phyloP scores from a whole-genome alignment of 2,329 filamentous ascomycete genomes.

The Clonostachys rhizophaga region DNA sequence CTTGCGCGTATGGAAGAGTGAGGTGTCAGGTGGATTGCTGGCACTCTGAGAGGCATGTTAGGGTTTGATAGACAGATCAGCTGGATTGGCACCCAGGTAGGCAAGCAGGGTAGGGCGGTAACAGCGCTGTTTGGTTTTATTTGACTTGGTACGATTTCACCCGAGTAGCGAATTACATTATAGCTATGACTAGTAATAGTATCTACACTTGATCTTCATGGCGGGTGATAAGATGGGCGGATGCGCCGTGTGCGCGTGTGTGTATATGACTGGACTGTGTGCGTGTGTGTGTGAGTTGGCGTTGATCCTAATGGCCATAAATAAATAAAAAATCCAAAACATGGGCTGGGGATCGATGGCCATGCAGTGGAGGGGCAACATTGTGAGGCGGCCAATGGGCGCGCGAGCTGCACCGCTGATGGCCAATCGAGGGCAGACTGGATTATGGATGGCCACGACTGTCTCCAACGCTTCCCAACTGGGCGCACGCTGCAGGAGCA shows the following conservation, averaged over 20 bases:
- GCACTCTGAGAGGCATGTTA: not conserved
- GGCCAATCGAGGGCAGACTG: conserved; percentile 2
- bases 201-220: not conserved
- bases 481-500: not conserved
- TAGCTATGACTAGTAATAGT: not conserved
- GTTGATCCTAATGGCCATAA: too few relatives aligned
- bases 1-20: not conserved
- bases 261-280: too few relatives aligned
- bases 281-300: too few relatives aligned
- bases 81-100: not conserved
- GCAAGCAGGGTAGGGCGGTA: not conserved
- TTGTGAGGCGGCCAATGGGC: conserved; percentile 4
- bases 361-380: not conserved
- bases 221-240: too few relatives aligned
- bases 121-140: too few relatives aligned
- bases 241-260: too few relatives aligned
- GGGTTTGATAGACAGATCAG: not conserved
- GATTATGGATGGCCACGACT: not conserved
- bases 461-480: not conserved
- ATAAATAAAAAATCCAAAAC: too few relatives aligned
- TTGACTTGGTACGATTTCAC: too few relatives aligned
- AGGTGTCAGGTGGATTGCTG: too few relatives aligned
- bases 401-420: not conserved
- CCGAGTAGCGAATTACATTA: not conserved
- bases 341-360: too few relatives aligned